Percentiles rank a stretch among this genome's conserved stretches.
Conservation (phyloP, 2,329 filamentous ascomycete species). For the Fonsecaea monophora region DNA sequence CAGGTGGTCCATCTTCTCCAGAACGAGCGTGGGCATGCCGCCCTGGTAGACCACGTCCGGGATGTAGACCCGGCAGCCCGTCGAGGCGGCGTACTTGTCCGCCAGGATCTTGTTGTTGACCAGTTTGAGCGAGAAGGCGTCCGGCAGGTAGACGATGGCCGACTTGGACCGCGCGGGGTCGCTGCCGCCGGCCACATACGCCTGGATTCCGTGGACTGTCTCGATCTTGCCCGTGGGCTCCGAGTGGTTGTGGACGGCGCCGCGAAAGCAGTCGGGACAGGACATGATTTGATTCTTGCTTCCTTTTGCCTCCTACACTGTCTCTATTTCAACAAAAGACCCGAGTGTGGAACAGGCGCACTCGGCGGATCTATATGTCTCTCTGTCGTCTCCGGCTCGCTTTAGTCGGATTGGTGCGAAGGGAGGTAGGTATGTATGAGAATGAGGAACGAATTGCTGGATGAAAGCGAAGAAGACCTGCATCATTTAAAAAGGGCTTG, state of each 20-base stretch:
- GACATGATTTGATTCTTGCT: slow-evolving; percentile 15
- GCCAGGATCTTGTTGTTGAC: slow-evolving; percentile 61
- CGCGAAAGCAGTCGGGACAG: slow-evolving; percentile 48
- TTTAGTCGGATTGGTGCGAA: too few relatives aligned
- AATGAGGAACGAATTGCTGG: too few relatives aligned
- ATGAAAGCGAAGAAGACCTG: too few relatives aligned
- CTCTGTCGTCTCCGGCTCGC: background rate
- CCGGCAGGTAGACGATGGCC: slow-evolving; percentile 61
- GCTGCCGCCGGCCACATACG: slow-evolving; percentile 55
- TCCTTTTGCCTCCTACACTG: background rate
- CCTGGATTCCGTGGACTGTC: slow-evolving; percentile 57
- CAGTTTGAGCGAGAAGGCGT: slow-evolving; percentile 64
- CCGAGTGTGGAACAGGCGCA: too few relatives aligned
- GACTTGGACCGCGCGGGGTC: slow-evolving; percentile 38
- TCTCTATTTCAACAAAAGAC: background rate
- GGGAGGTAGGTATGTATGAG: background rate
- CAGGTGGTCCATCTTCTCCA: slow-evolving; percentile 35
- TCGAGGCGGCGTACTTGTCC: slow-evolving; percentile 58
- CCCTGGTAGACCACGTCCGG: slow-evolving; percentile 42
- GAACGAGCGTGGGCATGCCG: slow-evolving; percentile 28
- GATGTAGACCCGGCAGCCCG: slow-evolving; percentile 41
- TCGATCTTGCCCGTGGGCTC: slow-evolving; percentile 54
- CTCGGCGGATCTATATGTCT: background rate
- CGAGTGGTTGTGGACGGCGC: slow-evolving; percentile 53
- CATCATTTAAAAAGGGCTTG: background rate